Conservation (phyloP, 2,329 filamentous ascomycete species). For the Phaeosphaeriaceae sp. region DNA sequence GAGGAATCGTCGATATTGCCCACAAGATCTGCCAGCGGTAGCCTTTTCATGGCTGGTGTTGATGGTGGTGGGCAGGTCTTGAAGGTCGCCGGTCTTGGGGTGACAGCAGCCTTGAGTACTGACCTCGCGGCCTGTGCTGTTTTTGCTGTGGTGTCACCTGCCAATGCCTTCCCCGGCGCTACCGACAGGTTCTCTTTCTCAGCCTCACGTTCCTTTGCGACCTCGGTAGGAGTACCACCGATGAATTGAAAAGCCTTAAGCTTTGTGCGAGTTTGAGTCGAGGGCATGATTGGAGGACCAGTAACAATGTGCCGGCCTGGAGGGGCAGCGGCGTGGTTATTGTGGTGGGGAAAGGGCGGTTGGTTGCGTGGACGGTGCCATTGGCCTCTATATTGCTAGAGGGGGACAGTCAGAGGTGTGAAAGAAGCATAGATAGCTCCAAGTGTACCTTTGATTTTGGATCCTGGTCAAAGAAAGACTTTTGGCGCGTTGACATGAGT, state of each 20-base stretch:
- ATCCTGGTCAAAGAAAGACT: constrained; percentile 60
- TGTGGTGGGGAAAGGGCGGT: constrained; percentile 30
- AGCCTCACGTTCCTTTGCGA: constrained; percentile 33
- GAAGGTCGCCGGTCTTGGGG: constrained; percentile 33
- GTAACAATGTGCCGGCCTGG: constrained; percentile 42
- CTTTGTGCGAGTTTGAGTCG: constrained; percentile 60
- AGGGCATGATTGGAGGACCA: constrained; percentile 55
- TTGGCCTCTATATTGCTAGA: constrained; percentile 41
- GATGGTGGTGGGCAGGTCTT: constrained; percentile 55
- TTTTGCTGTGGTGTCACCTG: constrained; percentile 29
- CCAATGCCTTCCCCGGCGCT: constrained; percentile 11
- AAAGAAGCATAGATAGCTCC: background rate
- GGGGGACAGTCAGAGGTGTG: constrained; percentile 2
- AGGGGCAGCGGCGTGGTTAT: constrained; percentile 31
- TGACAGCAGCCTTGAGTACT: constrained; percentile 26
- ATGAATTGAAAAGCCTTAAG: constrained; percentile 62
- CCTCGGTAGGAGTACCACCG: constrained; percentile 41
- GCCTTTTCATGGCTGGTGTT: constrained; percentile 63
- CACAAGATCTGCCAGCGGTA: constrained; percentile 66
- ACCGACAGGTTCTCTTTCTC: constrained; percentile 53
- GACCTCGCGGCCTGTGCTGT: constrained; percentile 19
- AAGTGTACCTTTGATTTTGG: constrained; percentile 48
- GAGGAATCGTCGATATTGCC: constrained; percentile 65
- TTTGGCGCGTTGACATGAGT: constrained; percentile 55
- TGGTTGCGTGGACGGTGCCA: constrained; percentile 44